phyloP scores from a whole-genome alignment of 208 protist genomes.

The Trypanosoma grayi region DNA sequence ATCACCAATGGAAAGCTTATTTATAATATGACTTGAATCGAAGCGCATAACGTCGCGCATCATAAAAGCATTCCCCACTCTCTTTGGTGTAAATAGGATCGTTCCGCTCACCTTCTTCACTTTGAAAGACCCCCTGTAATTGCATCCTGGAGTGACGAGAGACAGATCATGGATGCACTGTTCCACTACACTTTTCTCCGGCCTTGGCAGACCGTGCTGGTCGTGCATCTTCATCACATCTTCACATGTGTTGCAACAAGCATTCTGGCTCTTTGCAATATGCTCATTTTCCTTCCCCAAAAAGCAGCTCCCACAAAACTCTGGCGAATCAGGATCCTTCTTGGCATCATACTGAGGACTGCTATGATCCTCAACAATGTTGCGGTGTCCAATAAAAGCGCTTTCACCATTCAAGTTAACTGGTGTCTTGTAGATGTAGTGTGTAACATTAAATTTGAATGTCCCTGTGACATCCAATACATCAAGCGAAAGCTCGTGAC shows the following conservation, averaged over 20 bases:
- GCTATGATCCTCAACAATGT: constrained; percentile 7
- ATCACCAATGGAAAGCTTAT: constrained; percentile 67
- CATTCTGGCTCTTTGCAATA: neutral
- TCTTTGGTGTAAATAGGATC: constrained; percentile 69
- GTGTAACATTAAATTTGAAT: constrained; percentile 52
- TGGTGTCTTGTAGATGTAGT: constrained; percentile 54
- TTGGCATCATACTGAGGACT: constrained; percentile 2
- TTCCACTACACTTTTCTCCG: constrained; percentile 35
- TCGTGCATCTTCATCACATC: constrained; percentile 40
- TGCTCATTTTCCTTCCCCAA: neutral
- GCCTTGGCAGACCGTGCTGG: constrained; percentile 16
- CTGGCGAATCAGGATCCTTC: constrained; percentile 2
- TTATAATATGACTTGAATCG: constrained; percentile 59
- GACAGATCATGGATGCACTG: constrained; percentile 68
- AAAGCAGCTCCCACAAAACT: constrained; percentile 52
- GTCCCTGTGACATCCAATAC: constrained; percentile 59
- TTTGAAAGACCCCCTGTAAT: constrained; percentile 60
- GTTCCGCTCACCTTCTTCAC: constrained; percentile 82
- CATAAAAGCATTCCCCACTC: constrained; percentile 22
- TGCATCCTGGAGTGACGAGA: constrained; percentile 55
- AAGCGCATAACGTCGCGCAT: constrained; percentile 51
- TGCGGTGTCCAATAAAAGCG: constrained; percentile 30
- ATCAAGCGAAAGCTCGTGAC: constrained; percentile 71
- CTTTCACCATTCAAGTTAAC: constrained; percentile 20
- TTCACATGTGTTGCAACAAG: constrained; percentile 76